These are phyloP conservation scores for Medicago truncatula DNA, from an alignment of 306 rosid genomes.

Conservation along the genomic window MtrunA17r5.0-ANR NC_053046.1:30070001-30070500, in stretches of 20 bases:
- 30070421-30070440: conserved; percentile 95
- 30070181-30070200: conserved; percentile 4
- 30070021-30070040: too few species aligned
- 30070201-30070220: background rate
- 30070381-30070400: conserved; percentile 27
- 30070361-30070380: conserved; percentile 16
- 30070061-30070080: too few species aligned
- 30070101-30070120: too few species aligned
- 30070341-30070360: background rate
- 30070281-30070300: background rate
- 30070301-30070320: conserved; percentile 8
- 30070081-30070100: too few species aligned
- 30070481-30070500: conserved; percentile 77
- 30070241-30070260: too few species aligned
- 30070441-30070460: conserved; percentile 85
- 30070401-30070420: conserved; percentile 89
- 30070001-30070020: too few species aligned
- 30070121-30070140: too few species aligned
- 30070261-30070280: too few species aligned
- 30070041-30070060: too few species aligned
- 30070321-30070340: conserved; percentile 3
- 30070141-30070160: background rate
- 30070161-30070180: background rate
- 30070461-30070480: conserved; percentile 88
- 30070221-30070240: background rate